These are phyloP conservation scores for Groenewaldozyma auringiensis DNA, from an alignment of 1,139 yeast species.

Conservation along the genomic window DNA sequence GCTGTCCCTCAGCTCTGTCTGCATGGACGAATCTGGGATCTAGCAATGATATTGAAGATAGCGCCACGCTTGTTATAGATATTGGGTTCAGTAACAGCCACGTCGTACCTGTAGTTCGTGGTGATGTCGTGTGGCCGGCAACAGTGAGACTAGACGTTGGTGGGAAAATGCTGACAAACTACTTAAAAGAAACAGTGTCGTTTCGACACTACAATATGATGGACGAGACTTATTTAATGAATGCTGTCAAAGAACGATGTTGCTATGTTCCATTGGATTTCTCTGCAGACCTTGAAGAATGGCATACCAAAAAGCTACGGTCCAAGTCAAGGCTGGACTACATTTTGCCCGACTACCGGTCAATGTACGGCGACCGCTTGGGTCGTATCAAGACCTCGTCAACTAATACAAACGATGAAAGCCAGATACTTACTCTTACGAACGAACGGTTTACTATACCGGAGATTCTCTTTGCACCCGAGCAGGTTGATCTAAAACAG, in stretches of 20 bases:
- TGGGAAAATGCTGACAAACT: conserved; percentile 77
- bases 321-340: conserved; percentile 46
- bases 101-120: conserved; percentile 76
- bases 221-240: conserved; percentile 80
- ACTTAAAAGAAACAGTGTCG: conserved; percentile 73
- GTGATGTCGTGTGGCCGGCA: conserved; percentile 71
- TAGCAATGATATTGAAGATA: conserved; percentile 25
- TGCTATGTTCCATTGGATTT: conserved; percentile 69
- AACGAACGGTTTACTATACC: conserved; percentile 89
- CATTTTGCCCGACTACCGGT: conserved; percentile 79
- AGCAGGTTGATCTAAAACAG: conserved; percentile 66
- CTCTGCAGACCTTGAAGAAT: conserved; percentile 41
- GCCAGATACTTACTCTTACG: conserved; percentile 56
- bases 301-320: conserved; percentile 26
- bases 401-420: conserved; percentile 20
- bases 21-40: conserved; percentile 48
- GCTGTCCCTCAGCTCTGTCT: conserved; percentile 58
- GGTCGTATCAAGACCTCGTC: conserved; percentile 49
- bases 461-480: conserved; percentile 82
- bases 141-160: conserved; percentile 72
- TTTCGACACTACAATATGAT: conserved; percentile 90
- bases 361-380: conserved; percentile 43
- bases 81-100: conserved; percentile 85
- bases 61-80: conserved; percentile 75
- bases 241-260: conserved; percentile 76